A percentile compares a stretch with the other conserved stretches of the same genome.
phyloP scores from a whole-genome alignment of 2,329 filamentous ascomycete genomes.

The Neocucurbitaria cava region DNA sequence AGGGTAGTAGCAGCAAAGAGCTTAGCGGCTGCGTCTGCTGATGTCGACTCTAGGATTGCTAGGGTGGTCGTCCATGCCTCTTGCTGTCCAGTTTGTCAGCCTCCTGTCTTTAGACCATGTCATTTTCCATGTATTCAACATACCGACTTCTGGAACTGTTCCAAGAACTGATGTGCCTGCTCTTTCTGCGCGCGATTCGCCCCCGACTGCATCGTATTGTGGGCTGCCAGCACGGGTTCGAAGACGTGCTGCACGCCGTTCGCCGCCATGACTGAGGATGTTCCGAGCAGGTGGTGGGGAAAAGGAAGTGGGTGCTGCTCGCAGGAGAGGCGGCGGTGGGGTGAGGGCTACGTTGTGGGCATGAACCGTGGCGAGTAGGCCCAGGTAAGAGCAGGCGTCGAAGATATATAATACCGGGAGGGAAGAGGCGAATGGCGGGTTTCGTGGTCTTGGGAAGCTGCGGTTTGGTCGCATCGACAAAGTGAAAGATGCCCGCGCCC shows the following conservation, averaged over 20 bases:
- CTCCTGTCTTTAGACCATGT: neutral
- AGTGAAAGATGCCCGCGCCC: conserved; percentile 36
- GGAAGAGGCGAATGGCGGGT: conserved; percentile 22
- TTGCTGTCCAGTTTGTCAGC: conserved; percentile 62
- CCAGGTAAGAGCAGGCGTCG: conserved; percentile 7
- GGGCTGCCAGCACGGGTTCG: conserved; percentile 83
- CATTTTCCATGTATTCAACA: conserved; percentile 47
- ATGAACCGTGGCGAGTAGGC: conserved; percentile 23
- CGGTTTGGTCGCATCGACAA: conserved; percentile 30
- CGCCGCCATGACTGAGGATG: conserved; percentile 66
- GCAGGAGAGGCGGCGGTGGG: conserved; percentile 35
- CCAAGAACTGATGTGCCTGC: conserved; percentile 88
- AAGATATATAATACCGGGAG: conserved; percentile 1
- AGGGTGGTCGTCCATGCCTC: conserved; percentile 92
- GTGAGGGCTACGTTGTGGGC: conserved; percentile 30
- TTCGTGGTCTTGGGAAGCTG: conserved; percentile 30
- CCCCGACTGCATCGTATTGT: conserved; percentile 88
- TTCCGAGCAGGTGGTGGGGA: conserved; percentile 28
- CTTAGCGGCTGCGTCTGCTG: conserved; percentile 82
- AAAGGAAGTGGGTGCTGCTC: conserved; percentile 31
- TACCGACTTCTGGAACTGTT: conserved; percentile 98
- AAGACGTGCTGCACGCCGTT: conserved; percentile 74
- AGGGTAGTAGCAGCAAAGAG: conserved; percentile 96
- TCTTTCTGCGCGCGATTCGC: conserved; percentile 83
- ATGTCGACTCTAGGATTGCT: conserved; percentile 78